Base-by-base conservation (phyloP, 805 yeast genomes). In the Pichia exigua region DNA sequence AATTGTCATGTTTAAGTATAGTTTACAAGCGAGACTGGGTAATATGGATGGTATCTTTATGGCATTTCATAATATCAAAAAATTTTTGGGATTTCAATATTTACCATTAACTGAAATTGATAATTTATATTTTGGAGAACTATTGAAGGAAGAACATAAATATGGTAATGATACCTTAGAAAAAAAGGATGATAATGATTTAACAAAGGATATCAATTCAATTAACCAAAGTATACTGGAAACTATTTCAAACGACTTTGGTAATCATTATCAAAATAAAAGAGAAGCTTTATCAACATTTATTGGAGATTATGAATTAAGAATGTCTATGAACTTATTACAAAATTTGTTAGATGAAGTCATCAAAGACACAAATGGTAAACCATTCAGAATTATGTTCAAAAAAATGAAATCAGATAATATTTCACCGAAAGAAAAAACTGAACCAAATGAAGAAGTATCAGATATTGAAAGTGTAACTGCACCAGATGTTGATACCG, bases 31-130 rank as follows among this genome's bases (percentile, higher is more conserved):
- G 0, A 75, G 97, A 55, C 86, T 92, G 42, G 99, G 98, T 3
- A 82, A 86, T 60, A 92, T 94, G 98, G 97, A 91, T 67, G 99
- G 99, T 7, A 88, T 94, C 2, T 89, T 87, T 59, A 75, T 92
- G 17, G 97, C 97, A 0, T 92, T 83, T 65, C 99, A 92, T 66
- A 92, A 91, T 65, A 77, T 89, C 48, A 74, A 79, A 30, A 72
- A 81, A 46, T 78, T 91, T 59, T 88, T 92, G 67, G 99, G 97
- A 3, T 94, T 90, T 66, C 92, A 90, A 65, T 92, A 92, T 65
- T 64, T 92, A 28, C 91, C 96, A 1, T 69, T 91, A 47, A 67
- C 71, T 1, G 87, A 82, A 41, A 77, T 92, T 56, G 97, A 92
- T 64, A 68, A 73, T 51, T 71, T 81, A 10, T 71, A 77, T 54